These are phyloP conservation scores for Oleoguttula mirabilis DNA, from an alignment of 495 filamentous ascomycete species.

Conservation along the genomic window DNA sequence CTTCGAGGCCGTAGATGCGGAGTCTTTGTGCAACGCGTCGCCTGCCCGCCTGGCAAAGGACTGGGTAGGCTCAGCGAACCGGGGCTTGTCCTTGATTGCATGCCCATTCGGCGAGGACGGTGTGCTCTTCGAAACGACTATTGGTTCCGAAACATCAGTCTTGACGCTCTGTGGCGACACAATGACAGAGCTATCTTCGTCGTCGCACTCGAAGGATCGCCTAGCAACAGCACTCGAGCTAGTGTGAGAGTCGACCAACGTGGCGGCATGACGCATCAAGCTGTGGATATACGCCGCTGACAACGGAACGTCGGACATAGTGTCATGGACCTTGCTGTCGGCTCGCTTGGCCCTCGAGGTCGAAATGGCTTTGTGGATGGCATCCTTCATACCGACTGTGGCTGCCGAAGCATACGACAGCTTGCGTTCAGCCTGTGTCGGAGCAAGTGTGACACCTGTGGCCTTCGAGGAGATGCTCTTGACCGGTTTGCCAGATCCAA, in stretches of 20 bases:
- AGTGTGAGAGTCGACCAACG: background rate
- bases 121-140: background rate
- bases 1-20: background rate
- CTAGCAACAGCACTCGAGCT: too few species aligned
- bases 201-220: too few species aligned
- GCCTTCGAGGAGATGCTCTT: too few species aligned
- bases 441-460: too few species aligned
- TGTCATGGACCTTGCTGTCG: conserved; percentile 6
- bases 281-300: background rate
- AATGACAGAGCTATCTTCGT: conserved; percentile 9
- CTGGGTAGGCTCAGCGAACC: conserved; percentile 17
- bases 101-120: background rate
- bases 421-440: too few species aligned
- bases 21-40: conserved; percentile 7
- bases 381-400: background rate
- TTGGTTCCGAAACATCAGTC: background rate
- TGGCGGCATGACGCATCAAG: background rate
- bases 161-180: background rate
- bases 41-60: conserved; percentile 8
- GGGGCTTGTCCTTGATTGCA: background rate
- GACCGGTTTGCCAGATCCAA: too few species aligned
- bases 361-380: background rate
- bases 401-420: conserved; percentile 2
- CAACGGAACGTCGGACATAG: background rate
- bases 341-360: background rate